phyloP scores from a whole-genome alignment of 495 filamentous ascomycete species.

The Lasiosphaeria hispida region DNA sequence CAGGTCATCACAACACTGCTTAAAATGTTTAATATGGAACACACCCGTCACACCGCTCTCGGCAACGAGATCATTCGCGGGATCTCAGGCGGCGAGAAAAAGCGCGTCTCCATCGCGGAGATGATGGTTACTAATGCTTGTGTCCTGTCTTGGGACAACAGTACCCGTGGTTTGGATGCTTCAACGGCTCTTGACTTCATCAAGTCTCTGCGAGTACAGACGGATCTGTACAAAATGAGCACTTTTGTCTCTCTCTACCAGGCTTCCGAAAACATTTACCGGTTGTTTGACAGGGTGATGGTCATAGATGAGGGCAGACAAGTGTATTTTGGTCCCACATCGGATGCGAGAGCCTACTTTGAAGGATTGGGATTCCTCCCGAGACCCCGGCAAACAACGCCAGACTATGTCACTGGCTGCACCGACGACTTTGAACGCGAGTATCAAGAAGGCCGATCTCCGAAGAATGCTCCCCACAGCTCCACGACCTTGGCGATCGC shows the following conservation, averaged over 20 bases:
- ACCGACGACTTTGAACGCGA: slow-evolving; percentile 82
- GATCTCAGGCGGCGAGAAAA: slow-evolving; percentile 82
- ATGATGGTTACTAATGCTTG: slow-evolving; percentile 71
- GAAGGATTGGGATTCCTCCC: slow-evolving; percentile 76
- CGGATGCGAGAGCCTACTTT: slow-evolving; percentile 73
- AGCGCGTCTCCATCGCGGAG: slow-evolving; percentile 71
- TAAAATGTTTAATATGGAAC: slow-evolving; percentile 85
- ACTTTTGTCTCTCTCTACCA: slow-evolving; percentile 84
- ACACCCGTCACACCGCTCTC: slow-evolving; percentile 77
- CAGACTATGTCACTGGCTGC: slow-evolving; percentile 81
- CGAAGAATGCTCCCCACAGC: slow-evolving; percentile 62
- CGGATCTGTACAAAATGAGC: slow-evolving; percentile 73
- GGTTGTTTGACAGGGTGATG: slow-evolving; percentile 82
- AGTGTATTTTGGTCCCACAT: slow-evolving; percentile 74
- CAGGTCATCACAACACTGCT: slow-evolving; percentile 68
- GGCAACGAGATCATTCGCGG: slow-evolving; percentile 79
- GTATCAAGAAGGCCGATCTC: slow-evolving; percentile 62
- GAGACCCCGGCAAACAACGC: slow-evolving; percentile 78
- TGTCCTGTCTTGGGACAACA: slow-evolving; percentile 80
- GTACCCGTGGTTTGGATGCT: slow-evolving; percentile 78
- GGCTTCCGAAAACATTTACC: slow-evolving; percentile 80
- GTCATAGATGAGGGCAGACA: slow-evolving; percentile 77
- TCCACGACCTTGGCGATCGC: slow-evolving; percentile 63
- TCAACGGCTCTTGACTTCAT: slow-evolving; percentile 72
- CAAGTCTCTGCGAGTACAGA: slow-evolving; percentile 73